Evolutionary conservation across 352 stramenopile genomes (phyloP).

Genomic region (Blastocystis sp.): DNA sequence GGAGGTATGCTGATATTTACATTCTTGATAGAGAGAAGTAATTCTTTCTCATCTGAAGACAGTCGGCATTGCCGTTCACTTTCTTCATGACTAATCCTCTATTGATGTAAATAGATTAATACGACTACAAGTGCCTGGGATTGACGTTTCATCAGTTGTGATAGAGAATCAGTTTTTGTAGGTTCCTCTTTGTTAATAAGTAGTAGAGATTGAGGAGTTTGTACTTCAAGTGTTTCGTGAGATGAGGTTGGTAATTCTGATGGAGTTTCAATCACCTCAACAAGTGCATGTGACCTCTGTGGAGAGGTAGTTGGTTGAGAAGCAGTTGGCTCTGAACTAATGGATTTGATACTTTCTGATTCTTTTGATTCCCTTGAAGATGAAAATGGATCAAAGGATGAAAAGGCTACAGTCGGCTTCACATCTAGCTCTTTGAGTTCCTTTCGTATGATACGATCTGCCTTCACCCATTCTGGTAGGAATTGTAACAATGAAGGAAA

Average conservation of each 20-base stretch:
- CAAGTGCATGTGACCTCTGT: neutral
- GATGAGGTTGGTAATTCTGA: no score
- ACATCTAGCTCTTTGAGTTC: neutral
- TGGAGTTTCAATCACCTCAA: no score
- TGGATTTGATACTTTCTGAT: neutral
- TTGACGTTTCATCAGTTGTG: neutral
- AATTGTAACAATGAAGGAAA: slow-evolving; percentile 2
- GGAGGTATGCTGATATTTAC: slow-evolving; percentile 11
- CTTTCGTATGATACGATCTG: slow-evolving; percentile 72
- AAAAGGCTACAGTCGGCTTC: neutral
- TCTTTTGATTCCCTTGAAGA: neutral
- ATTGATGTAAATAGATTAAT: neutral
- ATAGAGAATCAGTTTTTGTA: no score
- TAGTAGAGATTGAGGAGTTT: no score
- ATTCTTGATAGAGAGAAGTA: slow-evolving; percentile 66
- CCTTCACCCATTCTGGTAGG: slow-evolving; percentile 81
- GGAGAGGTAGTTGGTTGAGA: neutral
- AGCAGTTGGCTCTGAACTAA: neutral
- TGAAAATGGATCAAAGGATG: neutral
- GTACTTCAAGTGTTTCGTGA: no score
- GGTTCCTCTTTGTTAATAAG: no score
- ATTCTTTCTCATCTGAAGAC: slow-evolving; percentile 64
- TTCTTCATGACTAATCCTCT: slow-evolving; percentile 57
- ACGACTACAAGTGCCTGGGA: neutral
- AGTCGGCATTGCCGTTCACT: neutral